A percentile compares a stretch with the other conserved stretches of the same genome.
phyloP scores from a whole-genome alignment of 176 grass and related monocot species.

The Thinopyrum elongatum region DNA sequence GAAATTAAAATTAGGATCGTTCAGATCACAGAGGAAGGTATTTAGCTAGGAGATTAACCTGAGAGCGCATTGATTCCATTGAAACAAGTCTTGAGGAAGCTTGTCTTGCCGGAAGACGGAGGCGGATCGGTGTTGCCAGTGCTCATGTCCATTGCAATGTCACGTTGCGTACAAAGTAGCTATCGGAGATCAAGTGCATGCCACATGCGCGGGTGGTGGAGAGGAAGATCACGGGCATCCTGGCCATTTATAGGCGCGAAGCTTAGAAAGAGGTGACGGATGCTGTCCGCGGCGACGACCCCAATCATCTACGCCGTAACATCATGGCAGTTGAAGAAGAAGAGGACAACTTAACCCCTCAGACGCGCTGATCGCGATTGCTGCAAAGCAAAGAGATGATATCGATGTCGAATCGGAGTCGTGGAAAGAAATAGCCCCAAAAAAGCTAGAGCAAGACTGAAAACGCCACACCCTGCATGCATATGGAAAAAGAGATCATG shows the following conservation, averaged over 20 bases:
- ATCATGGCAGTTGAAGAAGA: not conserved
- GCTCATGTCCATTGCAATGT: not conserved
- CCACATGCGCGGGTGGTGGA: not conserved
- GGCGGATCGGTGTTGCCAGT: not conserved
- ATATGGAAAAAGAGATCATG: too few species aligned
- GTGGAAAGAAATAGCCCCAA: not conserved
- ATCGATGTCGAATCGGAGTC: not conserved
- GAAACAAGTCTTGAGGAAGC: constrained; percentile 51
- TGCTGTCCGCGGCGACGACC: too few species aligned
- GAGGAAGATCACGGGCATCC: not conserved
- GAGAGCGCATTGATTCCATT: constrained; percentile 52
- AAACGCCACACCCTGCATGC: not conserved
- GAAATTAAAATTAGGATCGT: not conserved
- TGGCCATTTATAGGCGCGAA: not conserved
- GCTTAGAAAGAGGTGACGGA: not conserved
- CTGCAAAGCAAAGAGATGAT: not conserved
- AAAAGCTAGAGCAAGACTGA: not conserved
- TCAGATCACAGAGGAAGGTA: not conserved
- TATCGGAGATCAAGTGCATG: not conserved
- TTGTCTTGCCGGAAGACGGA: not conserved
- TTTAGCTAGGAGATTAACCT: constrained; percentile 16
- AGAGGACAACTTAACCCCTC: not conserved
- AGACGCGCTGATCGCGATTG: not conserved
- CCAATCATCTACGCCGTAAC: not conserved
- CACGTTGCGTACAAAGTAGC: too few species aligned